Evolutionary conservation across 73 alveolate genomes (phyloP), one percentile per base, ranked within the genome.

Genomic region (Diophrys appendiculata): DNA sequence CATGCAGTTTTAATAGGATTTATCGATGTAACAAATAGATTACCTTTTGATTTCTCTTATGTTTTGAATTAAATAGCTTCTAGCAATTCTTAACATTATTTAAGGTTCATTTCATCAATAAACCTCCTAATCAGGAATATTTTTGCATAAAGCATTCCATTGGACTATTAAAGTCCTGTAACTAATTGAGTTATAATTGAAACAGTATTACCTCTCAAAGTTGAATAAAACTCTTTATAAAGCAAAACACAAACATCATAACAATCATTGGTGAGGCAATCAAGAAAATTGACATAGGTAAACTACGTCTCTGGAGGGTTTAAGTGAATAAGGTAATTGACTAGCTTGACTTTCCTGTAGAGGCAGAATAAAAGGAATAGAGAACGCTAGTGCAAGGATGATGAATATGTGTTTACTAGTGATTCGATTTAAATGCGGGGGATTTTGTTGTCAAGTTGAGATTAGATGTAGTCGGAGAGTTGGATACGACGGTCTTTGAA

Each of bases 171-270:
- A 43, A 86, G 80, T 0, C 87, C 55, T 56, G 70, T 86, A 3
- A 86, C 73, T 54, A 86, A 29, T 24, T 80, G 81, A 0, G 82
- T 33, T 13, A 86, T 75, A 5, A 86, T 79, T 55, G 64, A 55
- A 23, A 64, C 83, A 0, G 55, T n/a, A n/a, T n/a, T n/a, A n/a
- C n/a, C n/a, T n/a, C n/a, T n/a, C n/a, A n/a, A n/a, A n/a, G n/a
- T n/a, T 34, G 76, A 79, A 13, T 70, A 64, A 30, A 70, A 70
- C 68, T 86, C 86, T 67, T 86, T 34, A 76, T 77, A 86, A 28
- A 86, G 81, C 35, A 86, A 68, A 32, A 86, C 89, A n/a, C 86
- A 89, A 69, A 86, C 55, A 72, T 86, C 93, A 73, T 79, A 82
- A 25, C 87, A 85, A 43, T 78, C 85, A 55, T 86, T 86, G 53